These are phyloP conservation scores for Solanum habrochaites DNA, from an alignment of 257 asterid genomes.

Conservation along the genomic window DNA sequence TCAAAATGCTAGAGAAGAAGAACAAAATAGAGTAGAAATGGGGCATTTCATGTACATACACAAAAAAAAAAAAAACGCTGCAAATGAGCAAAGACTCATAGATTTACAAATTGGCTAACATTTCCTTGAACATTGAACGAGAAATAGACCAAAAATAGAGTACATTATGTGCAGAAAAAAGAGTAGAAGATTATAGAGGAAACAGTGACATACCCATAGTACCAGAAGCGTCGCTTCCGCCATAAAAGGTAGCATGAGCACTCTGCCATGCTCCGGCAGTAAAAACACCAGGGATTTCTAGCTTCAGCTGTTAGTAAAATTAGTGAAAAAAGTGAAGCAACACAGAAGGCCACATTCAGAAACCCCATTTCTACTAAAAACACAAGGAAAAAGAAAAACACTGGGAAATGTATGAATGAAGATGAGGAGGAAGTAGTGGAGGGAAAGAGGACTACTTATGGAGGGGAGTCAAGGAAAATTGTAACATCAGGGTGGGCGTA, in stretches of 20 bases:
- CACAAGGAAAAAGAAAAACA: not conserved
- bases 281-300: conserved; percentile 60
- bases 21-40: not conserved
- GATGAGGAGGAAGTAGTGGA: conserved; percentile 18
- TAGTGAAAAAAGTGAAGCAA: conserved; percentile 17
- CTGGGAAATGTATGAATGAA: not conserved
- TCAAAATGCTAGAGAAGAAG: not conserved
- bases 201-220: conserved; percentile 59
- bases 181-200: not conserved
- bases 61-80: not conserved
- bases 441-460: conserved; percentile 59
- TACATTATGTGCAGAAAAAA: not conserved
- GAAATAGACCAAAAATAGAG: not conserved
- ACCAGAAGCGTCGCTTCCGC: conserved; percentile 88
- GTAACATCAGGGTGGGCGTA: no score
- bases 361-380: conserved; percentile 29
- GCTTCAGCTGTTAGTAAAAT: conserved; percentile 16
- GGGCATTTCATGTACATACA: not conserved
- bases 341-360: conserved; percentile 13
- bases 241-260: conserved; percentile 89
- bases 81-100: conserved; percentile 35
- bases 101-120: not conserved
- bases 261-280: conserved; percentile 49
- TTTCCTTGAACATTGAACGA: not conserved
- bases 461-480: conserved; percentile 25